These are phyloP conservation scores for Helotiales sp. DNA, from an alignment of 2,329 filamentous ascomycete genomes.

Conservation along the genomic window DNA sequence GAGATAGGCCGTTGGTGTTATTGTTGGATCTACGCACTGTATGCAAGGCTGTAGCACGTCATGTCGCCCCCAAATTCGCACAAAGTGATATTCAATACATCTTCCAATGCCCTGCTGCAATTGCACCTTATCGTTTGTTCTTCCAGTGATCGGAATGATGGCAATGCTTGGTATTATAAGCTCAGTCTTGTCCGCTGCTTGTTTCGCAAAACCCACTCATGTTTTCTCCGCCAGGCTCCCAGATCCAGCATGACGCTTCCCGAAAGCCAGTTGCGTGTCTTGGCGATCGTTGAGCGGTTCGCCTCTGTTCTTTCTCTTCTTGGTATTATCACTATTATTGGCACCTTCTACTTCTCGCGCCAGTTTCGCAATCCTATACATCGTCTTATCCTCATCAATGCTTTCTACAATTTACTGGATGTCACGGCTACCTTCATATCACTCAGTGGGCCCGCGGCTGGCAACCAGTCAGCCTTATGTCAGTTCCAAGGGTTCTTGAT, in stretches of 20 bases:
- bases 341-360: slow-evolving; percentile 64
- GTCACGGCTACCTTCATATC: slow-evolving; percentile 42
- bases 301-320: slow-evolving; percentile 69
- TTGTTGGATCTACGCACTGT: no score
- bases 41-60: no score
- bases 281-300: slow-evolving; percentile 63
- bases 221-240: not conserved
- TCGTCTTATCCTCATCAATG: slow-evolving; percentile 77
- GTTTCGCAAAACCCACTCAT: no score
- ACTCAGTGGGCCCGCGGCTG: slow-evolving; percentile 37
- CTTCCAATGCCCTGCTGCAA: no score
- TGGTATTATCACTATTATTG: slow-evolving; percentile 69
- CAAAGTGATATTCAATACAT: no score
- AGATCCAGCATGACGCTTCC: slow-evolving; percentile 9
- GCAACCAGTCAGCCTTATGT: slow-evolving; percentile 41
- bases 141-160: no score
- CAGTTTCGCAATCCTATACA: slow-evolving; percentile 81
- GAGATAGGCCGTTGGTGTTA: no score
- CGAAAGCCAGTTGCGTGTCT: slow-evolving; percentile 46
- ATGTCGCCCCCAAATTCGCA: no score
- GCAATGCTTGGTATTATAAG: no score
- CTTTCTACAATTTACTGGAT: slow-evolving; percentile 73
- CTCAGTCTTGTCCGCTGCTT: no score
- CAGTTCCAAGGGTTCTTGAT: slow-evolving; percentile 78
- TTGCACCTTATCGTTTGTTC: no score